A percentile compares a stretch with the other conserved stretches of the same genome.
Conservation (phyloP, 129 eudicot species). For the Saposhnikovia divaricata region DNA sequence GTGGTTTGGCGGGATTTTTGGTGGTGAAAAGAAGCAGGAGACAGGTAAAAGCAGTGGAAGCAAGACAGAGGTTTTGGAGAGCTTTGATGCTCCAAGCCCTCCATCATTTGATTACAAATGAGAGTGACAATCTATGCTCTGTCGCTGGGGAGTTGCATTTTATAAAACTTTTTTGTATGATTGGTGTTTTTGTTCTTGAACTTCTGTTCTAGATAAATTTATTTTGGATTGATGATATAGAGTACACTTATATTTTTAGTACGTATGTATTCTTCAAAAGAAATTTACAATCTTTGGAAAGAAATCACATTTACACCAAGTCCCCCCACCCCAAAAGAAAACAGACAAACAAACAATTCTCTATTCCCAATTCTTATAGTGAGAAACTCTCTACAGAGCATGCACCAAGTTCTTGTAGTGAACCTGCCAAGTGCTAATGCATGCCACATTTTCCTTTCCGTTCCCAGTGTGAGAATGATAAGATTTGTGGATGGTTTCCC, state of each 20-base stretch:
- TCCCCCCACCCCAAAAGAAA: too few relatives aligned
- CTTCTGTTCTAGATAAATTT: background rate
- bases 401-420: too few relatives aligned
- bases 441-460: too few relatives aligned
- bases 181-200: background rate
- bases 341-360: too few relatives aligned
- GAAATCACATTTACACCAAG: too few relatives aligned
- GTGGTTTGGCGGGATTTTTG: conserved; percentile 9
- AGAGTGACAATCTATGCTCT: background rate
- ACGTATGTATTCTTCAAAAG: too few relatives aligned
- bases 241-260: background rate
- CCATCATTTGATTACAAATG: conserved; percentile 8
- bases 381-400: too few relatives aligned
- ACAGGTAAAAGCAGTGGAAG: background rate
- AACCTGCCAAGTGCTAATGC: too few relatives aligned
- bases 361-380: too few relatives aligned
- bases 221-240: background rate
- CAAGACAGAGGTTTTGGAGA: conserved; percentile 11
- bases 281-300: background rate
- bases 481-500: background rate
- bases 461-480: too few relatives aligned
- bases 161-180: background rate
- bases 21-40: conserved; percentile 6
- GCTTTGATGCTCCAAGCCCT: background rate
- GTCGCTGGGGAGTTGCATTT: background rate